Base-by-base conservation (phyloP, 108 stramenopile species). In the Pseudonitzschia pungens region DNA sequence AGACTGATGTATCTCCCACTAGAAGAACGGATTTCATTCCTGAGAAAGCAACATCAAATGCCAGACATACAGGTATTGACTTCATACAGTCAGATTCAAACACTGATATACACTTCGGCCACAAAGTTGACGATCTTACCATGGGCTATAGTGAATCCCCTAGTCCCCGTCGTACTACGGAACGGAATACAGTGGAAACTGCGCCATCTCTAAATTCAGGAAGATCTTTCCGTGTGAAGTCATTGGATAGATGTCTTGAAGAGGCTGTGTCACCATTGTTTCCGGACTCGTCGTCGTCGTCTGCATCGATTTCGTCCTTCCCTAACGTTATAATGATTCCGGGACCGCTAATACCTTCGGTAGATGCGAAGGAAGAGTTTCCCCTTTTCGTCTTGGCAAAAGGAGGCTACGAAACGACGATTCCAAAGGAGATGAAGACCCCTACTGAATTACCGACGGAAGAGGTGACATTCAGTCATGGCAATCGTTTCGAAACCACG, bases 121-220 rank as follows among this genome's bases (percentile, higher is more conserved):
- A 40, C 29, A 26, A 26, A 2, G 6, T 55, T 10, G 60, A 62
- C 20, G 60, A 62, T 62, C n/a, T 62, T 9, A 40, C 36, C 9
- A n/a, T 62, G 32, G 60, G 60, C 0, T 62, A 62, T n/a, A 33
- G n/a, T 21, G n/a, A 24, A 62, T 40, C 60, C 20, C 60, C 60
- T 40, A 29, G 32, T 18, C 60, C n/a, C 4, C 60, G 60, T 40
- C n/a, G 12, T 8, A 15, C n/a, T 16, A 41, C 0, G 12, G 60
- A 62, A 0, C 60, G 60, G 32, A 21, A 40, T 18, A 32, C 36
- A 12, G 32, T 14, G 20, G 33, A 62, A 31, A 40, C 36, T 0
- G 32, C 29, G 7, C 6, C 18, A 33, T 62, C 36, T 3, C 36
- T 33, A 20, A 8, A 14, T 15, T 33, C 60, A 9, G 29, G 33